These are phyloP conservation scores for Lipomyces orientalis DNA, from an alignment of 805 yeast species.

Conservation along the genomic window DNA sequence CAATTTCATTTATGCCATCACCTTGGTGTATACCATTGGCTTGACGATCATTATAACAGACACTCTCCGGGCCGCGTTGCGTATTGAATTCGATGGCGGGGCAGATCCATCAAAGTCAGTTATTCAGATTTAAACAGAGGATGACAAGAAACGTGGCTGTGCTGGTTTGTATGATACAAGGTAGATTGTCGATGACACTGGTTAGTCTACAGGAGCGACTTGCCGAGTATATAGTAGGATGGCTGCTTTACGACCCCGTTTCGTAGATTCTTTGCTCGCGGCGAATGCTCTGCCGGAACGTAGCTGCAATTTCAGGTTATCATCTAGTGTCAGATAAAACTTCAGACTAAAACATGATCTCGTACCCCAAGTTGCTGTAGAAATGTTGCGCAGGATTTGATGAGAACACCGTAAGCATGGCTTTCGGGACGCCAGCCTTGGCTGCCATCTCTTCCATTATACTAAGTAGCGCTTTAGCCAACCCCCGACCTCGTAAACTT, in stretches of 20 bases:
- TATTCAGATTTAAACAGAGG: constrained; percentile 50
- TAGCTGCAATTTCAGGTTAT: constrained; percentile 1
- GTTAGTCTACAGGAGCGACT: constrained; percentile 7
- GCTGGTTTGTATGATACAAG: neutral
- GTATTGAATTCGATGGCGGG: constrained; percentile 65
- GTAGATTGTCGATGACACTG: neutral
- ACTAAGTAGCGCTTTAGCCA: constrained; percentile 28
- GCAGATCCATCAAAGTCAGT: constrained; percentile 49
- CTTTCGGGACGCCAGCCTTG: constrained; percentile 16
- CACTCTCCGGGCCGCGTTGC: constrained; percentile 78
- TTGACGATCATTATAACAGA: constrained; percentile 73
- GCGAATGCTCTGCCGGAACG: constrained; percentile 24
- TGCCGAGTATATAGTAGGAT: constrained; percentile 35
- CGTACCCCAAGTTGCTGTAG: constrained; percentile 30
- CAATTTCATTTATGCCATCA: constrained; percentile 94
- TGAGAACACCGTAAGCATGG: constrained; percentile 39
- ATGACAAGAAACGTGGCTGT: neutral
- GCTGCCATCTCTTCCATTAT: constrained; percentile 25
- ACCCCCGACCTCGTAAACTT: constrained; percentile 21
- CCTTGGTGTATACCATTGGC: constrained; percentile 76
- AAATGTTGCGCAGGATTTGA: constrained; percentile 36
- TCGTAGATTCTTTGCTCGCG: constrained; percentile 23
- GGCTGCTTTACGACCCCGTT: constrained; percentile 23
- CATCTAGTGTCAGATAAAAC: neutral
- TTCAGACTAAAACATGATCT: neutral